Base-by-base conservation (phyloP, 2,329 filamentous ascomycete genomes). In the Meredithiella fracta region DNA sequence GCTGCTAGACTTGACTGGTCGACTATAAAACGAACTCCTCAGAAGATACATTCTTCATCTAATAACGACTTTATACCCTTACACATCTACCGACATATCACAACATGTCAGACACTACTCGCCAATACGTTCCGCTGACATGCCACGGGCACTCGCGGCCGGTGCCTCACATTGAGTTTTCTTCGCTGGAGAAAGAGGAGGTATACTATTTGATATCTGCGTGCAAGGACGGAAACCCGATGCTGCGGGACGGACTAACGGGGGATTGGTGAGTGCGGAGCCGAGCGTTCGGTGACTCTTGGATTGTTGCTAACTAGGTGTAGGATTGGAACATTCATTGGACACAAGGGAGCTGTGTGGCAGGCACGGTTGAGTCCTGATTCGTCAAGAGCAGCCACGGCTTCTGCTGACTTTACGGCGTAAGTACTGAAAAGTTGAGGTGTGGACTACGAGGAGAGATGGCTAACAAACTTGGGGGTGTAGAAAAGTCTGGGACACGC, bases 341-440 rank as follows among this genome's bases (percentile, higher is more conserved):
- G 92, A 42, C 92, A 98, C 73, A 97, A 98, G 71, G 92, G 92
- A 60, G 92, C 92, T 38, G 91, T 97, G 59, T 98, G 92, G 89
- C 90, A 96, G 72, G 87, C 90, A 55, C 81, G 90, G 63, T 76
- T 98, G 37, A 95, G 89, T 54, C 82, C 86, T 20, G 89, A 97
- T 70, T 87, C 89, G 44, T 82, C 80, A 25, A 83, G 89, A 51
- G 91, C 92, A 57, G 92, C 90, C 8, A 97, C 94, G 34, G 92
- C 87, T 50, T 94, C 90, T 52, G 92, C 92, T 53, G 92, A 98
- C 68, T 98, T 98, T 68, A 92, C 88, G 57, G 88, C 88, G 85
- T 90, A 75, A 65, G 83, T 71, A 17, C 22, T 47, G 17, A 11
- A 29, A 52, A 31, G 9, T 25, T 20, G 9, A 7, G 6, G 22